phyloP scores from a whole-genome alignment of 2,329 filamentous ascomycete species.

The Cladosporium sp. region DNA sequence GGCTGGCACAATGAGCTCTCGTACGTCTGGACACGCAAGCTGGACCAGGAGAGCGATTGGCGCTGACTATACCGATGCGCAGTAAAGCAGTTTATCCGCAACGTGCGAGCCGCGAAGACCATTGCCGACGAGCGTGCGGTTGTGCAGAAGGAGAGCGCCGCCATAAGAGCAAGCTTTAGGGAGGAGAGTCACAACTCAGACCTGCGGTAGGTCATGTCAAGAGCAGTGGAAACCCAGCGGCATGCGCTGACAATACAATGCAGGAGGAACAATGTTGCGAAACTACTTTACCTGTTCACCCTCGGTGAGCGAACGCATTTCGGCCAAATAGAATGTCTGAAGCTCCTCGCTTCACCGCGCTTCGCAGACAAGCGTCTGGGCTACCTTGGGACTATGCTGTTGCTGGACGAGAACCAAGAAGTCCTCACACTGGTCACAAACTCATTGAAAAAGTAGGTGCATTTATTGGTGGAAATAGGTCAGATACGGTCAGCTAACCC shows the following conservation, averaged over 20 bases:
- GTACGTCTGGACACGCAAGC: conserved; percentile 18
- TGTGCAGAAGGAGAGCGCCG: conserved; percentile 97
- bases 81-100: conserved; percentile 99
- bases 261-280: conserved; percentile 98
- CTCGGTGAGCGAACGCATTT: conserved; percentile 97
- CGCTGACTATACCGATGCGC: conserved; percentile 20
- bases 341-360: conserved; percentile 90
- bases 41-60: neutral
- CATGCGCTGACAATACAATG: conserved; percentile 14
- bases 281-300: conserved; percentile 96
- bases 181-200: conserved; percentile 94
- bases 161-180: conserved; percentile 94
- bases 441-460: conserved; percentile 85
- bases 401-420: conserved; percentile 98
- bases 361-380: conserved; percentile 97
- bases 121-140: conserved; percentile 98
- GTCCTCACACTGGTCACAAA: conserved; percentile 96
- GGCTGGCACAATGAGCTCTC: conserved; percentile 20
- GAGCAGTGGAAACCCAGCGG: conserved; percentile 6
- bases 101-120: conserved; percentile 96
- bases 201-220: conserved; percentile 64
- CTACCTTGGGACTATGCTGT: conserved; percentile 91
- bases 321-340: conserved; percentile 98
- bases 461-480: neutral
- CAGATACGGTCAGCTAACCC: neutral